Percentiles rank a stretch among this genome's conserved stretches.
These are phyloP conservation scores for Lachnellula cervina DNA, from an alignment of 2,329 filamentous ascomycete genomes.

Conservation along the genomic window DNA sequence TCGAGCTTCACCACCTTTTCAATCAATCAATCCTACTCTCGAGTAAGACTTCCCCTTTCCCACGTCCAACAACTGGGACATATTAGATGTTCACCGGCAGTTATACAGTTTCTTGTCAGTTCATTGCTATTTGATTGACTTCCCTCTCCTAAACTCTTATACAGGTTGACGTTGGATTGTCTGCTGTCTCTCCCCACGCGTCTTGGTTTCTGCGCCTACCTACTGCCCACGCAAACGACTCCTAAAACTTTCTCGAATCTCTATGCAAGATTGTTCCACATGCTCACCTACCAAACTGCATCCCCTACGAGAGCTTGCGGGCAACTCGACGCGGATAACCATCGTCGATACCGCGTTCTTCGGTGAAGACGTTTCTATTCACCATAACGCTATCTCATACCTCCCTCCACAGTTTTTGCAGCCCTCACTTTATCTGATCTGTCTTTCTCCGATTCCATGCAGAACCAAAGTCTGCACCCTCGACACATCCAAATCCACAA, in stretches of 20 bases:
- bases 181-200: neutral
- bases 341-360: neutral
- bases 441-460: constrained; percentile 4
- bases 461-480: constrained; percentile 8
- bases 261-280: neutral
- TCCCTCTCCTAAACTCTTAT: no score
- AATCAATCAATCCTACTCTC: neutral
- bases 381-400: neutral
- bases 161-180: no score
- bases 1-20: neutral
- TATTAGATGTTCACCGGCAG: no score
- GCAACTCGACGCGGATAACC: neutral
- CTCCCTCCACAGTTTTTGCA: neutral
- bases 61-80: no score
- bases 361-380: neutral
- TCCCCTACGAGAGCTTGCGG: no score
- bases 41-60: no score
- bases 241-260: neutral
- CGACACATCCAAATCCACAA: constrained; percentile 9
- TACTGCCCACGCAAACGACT: neutral
- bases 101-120: no score
- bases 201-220: neutral
- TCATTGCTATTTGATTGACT: no score
- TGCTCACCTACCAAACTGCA: neutral
- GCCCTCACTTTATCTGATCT: neutral